These are phyloP conservation scores for Bretziella fagacearum DNA, from an alignment of 2,329 filamentous ascomycete species.

Conservation along the genomic window DNA sequence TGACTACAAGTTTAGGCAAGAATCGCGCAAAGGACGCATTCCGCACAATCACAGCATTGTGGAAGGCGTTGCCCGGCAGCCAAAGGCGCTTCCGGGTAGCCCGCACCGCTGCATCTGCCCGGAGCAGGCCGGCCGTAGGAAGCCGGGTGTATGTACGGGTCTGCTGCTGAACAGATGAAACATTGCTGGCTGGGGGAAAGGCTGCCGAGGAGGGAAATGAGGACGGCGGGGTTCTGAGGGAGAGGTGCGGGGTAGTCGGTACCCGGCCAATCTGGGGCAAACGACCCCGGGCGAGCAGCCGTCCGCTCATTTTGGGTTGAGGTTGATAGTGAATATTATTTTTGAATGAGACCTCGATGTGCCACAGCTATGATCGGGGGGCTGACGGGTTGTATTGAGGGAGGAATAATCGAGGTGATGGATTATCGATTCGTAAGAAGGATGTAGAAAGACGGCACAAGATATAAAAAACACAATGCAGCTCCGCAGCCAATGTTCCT, in stretches of 20 bases:
- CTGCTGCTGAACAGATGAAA: not conserved
- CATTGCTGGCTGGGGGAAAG: not conserved
- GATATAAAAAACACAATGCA: not conserved
- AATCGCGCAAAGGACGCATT: conserved; percentile 49
- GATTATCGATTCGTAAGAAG: not conserved
- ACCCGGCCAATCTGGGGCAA: conserved; percentile 12
- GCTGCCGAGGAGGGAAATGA: not conserved
- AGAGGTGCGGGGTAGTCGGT: conserved; percentile 6
- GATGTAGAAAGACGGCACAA: not conserved
- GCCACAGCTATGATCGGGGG: not conserved
- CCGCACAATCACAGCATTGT: conserved; percentile 53
- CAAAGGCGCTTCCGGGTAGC: conserved; percentile 48
- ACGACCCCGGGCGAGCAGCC: conserved; percentile 14
- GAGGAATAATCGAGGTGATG: not conserved
- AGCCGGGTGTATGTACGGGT: conserved; percentile 32
- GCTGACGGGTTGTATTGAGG: not conserved
- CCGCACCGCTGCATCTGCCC: conserved; percentile 45
- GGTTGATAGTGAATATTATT: not conserved
- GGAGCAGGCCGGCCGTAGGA: conserved; percentile 51
- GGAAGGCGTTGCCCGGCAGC: conserved; percentile 69
- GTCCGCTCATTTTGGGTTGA: conserved; percentile 12
- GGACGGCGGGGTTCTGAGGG: conserved; percentile 3
- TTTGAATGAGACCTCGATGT: not conserved
- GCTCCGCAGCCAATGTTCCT: not conserved
- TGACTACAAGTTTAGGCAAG: conserved; percentile 77